Conservation (phyloP, 352 stramenopile genomes). For the Phytophthora megakarya region DNA sequence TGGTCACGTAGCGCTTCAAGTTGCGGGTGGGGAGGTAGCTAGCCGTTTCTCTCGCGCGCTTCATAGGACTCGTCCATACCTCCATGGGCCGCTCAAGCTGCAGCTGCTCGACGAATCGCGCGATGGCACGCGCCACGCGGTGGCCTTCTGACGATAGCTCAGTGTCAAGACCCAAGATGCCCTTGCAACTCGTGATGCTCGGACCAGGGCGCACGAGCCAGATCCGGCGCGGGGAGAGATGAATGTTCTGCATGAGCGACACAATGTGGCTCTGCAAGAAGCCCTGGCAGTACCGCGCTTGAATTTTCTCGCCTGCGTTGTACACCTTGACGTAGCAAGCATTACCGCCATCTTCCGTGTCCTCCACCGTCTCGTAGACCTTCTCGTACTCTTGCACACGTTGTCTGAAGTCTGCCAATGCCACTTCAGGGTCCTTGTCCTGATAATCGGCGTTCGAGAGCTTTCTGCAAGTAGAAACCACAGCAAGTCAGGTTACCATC, state of each 20-base stretch:
- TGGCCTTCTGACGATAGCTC: constrained; percentile 85
- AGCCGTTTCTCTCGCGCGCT: constrained; percentile 76
- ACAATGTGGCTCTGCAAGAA: constrained; percentile 90
- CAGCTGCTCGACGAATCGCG: constrained; percentile 86
- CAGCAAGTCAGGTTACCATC: constrained; percentile 29
- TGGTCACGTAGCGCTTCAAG: constrained; percentile 82
- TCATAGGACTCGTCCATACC: constrained; percentile 85
- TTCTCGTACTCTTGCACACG: constrained; percentile 94
- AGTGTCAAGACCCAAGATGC: constrained; percentile 82
- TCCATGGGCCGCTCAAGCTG: constrained; percentile 74
- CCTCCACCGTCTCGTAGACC: constrained; percentile 92
- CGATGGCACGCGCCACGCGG: constrained; percentile 77
- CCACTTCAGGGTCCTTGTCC: constrained; percentile 79
- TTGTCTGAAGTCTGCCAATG: constrained; percentile 87
- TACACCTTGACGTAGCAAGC: constrained; percentile 94
- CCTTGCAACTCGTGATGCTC: constrained; percentile 75
- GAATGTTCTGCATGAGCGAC: constrained; percentile 91
- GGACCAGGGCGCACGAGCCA: constrained; percentile 90
- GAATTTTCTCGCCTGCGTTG: constrained; percentile 93
- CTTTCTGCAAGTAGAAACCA: constrained; percentile 49
- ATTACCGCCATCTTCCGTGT: constrained; percentile 75
- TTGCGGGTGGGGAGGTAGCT: constrained; percentile 64
- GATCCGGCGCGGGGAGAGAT: constrained; percentile 88
- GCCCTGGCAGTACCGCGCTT: constrained; percentile 83
- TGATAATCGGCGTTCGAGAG: constrained; percentile 92